phyloP scores from a whole-genome alignment of 768 basidiomycete species.

The Arthromyces matolae region DNA sequence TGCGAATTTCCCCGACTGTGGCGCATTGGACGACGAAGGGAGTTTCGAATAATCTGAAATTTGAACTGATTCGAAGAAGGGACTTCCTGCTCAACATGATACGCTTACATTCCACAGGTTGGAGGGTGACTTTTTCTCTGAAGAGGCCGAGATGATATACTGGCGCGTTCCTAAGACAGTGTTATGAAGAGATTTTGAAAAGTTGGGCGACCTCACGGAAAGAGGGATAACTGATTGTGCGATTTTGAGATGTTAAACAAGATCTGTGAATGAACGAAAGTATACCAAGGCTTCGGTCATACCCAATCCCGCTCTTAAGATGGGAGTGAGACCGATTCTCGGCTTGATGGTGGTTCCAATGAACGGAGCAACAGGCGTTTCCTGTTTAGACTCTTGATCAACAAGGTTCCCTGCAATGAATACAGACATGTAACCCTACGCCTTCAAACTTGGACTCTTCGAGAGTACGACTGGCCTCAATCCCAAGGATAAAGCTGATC shows the following conservation, averaged over 20 bases:
- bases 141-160: conserved; percentile 91
- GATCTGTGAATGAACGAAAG: background rate
- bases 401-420: background rate
- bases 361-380: conserved; percentile 79
- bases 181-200: background rate
- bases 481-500: conserved; percentile 75
- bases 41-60: conserved; percentile 84
- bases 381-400: conserved; percentile 33
- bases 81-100: too few relatives aligned
- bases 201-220: conserved; percentile 54
- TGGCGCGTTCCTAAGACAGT: conserved; percentile 53
- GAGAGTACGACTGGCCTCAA: conserved; percentile 73
- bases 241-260: conserved; percentile 2
- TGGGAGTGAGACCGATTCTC: conserved; percentile 82
- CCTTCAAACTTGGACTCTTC: conserved; percentile 61
- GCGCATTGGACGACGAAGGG: conserved; percentile 65
- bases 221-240: conserved; percentile 54
- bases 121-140: conserved; percentile 80
- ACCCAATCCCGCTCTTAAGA: conserved; percentile 88
- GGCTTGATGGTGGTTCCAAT: conserved; percentile 73
- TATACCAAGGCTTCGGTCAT: conserved; percentile 82
- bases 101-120: conserved; percentile 82
- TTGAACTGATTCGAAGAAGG: too few relatives aligned
- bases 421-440: conserved; percentile 39
- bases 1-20: background rate